These are phyloP conservation scores for Penicillium sp. DNA, from an alignment of 2,329 filamentous ascomycete genomes.

Conservation along the genomic window DNA sequence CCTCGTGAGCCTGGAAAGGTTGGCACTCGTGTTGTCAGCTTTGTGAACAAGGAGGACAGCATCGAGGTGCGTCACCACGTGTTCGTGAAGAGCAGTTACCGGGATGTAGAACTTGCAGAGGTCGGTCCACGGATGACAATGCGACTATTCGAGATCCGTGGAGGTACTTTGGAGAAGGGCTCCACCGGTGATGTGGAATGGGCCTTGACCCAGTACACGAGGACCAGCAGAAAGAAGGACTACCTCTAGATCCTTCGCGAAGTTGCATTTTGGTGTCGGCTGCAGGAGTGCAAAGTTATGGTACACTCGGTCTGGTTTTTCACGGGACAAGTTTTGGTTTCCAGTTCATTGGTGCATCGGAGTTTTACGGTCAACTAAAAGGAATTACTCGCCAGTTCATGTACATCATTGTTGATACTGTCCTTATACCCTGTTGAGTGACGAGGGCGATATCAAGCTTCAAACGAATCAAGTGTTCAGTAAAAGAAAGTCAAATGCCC, in stretches of 20 bases:
- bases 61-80: conserved; percentile 94
- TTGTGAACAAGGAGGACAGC: conserved; percentile 84
- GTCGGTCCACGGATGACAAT: conserved; percentile 97
- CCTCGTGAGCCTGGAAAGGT: conserved; percentile 84
- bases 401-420: conserved; percentile 29
- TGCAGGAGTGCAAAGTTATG: conserved; percentile 22
- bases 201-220: conserved; percentile 93
- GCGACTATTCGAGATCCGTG: conserved; percentile 89
- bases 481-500: neutral
- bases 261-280: conserved; percentile 24
- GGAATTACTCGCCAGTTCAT: conserved; percentile 18
- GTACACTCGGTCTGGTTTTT: conserved; percentile 18
- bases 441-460: conserved; percentile 1
- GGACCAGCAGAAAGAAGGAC: conserved; percentile 93
- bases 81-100: conserved; percentile 89
- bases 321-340: conserved; percentile 25
- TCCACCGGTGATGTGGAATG: conserved; percentile 96
- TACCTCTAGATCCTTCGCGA: conserved; percentile 64
- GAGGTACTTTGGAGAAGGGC: conserved; percentile 82
- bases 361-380: conserved; percentile 32
- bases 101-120: conserved; percentile 85
- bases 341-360: conserved; percentile 35
- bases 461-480: neutral
- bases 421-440: conserved; percentile 27
- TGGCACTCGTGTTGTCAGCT: conserved; percentile 86